These are phyloP conservation scores for Calonectria honghensis DNA, from an alignment of 2,329 filamentous ascomycete species.

Conservation along the genomic window DNA sequence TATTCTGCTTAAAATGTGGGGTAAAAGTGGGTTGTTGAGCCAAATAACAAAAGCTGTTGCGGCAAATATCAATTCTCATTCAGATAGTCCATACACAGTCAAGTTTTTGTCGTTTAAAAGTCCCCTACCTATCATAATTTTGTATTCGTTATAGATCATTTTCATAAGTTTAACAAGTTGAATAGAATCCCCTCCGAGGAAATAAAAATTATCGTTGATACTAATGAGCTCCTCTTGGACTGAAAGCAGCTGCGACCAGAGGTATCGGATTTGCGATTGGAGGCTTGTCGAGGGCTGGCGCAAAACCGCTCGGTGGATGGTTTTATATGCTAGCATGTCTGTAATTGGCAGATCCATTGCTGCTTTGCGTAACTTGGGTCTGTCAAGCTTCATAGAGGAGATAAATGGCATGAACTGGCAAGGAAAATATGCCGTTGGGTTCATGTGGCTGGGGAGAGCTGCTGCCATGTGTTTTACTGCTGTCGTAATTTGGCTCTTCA, in stretches of 20 bases:
- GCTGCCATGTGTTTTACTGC: not conserved
- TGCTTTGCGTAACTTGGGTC: not conserved
- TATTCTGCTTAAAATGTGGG: too few relatives aligned
- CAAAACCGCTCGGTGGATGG: not conserved
- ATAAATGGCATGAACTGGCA: not conserved
- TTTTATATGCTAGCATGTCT: not conserved
- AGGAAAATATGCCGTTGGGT: not conserved
- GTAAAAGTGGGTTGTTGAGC: too few relatives aligned
- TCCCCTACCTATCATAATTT: not conserved
- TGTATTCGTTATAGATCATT: not conserved
- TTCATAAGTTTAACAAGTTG: not conserved
- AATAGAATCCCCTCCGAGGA: not conserved
- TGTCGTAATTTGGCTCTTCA: not conserved
- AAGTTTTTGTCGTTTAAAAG: not conserved
- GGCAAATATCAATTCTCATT: too few relatives aligned
- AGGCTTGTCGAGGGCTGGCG: not conserved
- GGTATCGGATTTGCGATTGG: not conserved
- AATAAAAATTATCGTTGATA: slow-evolving; percentile 2
- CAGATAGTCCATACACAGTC: not conserved
- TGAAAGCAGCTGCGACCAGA: not conserved
- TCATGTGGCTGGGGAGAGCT: not conserved
- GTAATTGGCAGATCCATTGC: not conserved
- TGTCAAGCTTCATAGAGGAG: not conserved
- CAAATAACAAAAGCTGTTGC: too few relatives aligned
- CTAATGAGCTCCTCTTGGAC: not conserved